Base-by-base conservation (phyloP, 306 rosid species). In the Cicer chorassanicum region DNA sequence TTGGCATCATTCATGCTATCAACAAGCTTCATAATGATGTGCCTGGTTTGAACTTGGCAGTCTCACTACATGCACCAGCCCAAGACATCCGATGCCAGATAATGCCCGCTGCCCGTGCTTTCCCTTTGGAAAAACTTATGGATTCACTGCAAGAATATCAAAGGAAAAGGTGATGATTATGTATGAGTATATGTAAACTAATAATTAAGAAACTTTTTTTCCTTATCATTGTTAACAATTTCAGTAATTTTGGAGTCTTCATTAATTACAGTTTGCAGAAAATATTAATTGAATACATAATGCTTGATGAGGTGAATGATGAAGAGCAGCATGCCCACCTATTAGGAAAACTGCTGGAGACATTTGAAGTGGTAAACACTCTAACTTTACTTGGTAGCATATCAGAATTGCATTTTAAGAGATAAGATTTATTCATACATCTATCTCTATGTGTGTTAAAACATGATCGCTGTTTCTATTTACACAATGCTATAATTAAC, bases 41-140 rank as follows among this genome's bases (percentile, higher is more conserved):
- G 24, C 96, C 97, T 7, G 98, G 98, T 55, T 81, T 94, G 85
- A 94, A 94, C 82, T 88, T 94, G 76, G 98, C 98, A 48, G 94
- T 94, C 87, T 91, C 98, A 55, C 87, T 91, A 73, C 98, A 94
- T 64, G 98, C 98, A 34, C 97, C 98, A 2, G 88, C 81, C 70
- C 98, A 94, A 78, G 96, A 91, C 42, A 88, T 94, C 43, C 96
- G 97, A 56, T 94, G 97, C 83, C 95, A 90, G 83, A 94, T 94
- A 87, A 94, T 94, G 98, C 98, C 98, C 64, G 97, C 98, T 46
- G 97, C 98, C 70, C 90, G 98, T 68, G 98, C 97, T 56, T 94
- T 91, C 84, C 96, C 98, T 74, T 74, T 94, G 82, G 86, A 80
- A 73, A 94, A 94, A 68, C 96, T 94, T 56, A 92, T 94, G 98